Percentiles rank a stretch among this genome's conserved stretches.
Evolutionary conservation across 352 stramenopile species (phyloP).

Genomic region (Aphanomyces astaci): DNA sequence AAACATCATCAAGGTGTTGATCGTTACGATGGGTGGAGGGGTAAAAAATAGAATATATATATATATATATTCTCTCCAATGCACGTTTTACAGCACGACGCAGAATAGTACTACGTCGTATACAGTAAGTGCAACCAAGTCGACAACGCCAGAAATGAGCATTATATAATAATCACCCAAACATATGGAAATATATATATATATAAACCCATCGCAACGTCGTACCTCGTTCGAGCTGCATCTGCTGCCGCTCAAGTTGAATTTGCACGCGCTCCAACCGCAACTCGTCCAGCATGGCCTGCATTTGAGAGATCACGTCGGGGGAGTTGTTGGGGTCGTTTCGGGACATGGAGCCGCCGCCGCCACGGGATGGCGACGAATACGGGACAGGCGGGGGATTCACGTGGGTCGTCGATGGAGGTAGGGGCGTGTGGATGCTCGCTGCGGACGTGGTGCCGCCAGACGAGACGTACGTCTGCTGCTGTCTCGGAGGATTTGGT

Average conservation of each 20-base stretch:
- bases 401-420: no score
- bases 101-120: no score
- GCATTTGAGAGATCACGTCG: not conserved
- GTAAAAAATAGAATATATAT: no score
- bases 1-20: not conserved
- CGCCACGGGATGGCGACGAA: not conserved
- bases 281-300: conserved; percentile 9
- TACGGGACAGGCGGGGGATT: conserved; percentile 1
- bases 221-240: conserved; percentile 17
- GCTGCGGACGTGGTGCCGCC: not conserved
- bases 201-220: no score
- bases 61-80: no score
- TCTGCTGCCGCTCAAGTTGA: not conserved
- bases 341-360: not conserved
- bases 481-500: not conserved
- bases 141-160: no score
- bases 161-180: no score
- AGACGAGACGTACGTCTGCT: not conserved
- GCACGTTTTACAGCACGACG: no score
- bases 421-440: not conserved
- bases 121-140: no score
- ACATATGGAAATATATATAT: no score
- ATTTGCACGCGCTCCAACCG: conserved; percentile 5
- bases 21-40: not conserved
- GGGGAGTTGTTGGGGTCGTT: not conserved